phyloP scores from a whole-genome alignment of 176 grass and related monocot genomes.

The Bothriochloa decipiens region DNA sequence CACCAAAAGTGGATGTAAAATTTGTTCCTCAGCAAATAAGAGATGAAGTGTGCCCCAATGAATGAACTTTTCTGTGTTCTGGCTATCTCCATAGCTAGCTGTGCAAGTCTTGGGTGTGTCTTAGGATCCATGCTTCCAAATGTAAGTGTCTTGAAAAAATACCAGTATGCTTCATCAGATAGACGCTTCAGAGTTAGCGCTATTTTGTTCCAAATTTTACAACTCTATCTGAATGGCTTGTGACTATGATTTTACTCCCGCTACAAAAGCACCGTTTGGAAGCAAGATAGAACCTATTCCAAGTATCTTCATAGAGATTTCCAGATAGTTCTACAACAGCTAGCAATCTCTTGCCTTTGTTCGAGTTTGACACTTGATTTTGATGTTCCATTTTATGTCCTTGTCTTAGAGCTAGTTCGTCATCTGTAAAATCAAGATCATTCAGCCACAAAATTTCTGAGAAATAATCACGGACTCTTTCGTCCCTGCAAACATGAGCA shows the following conservation, averaged over 20 bases:
- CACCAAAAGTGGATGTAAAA: neutral
- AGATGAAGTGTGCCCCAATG: neutral
- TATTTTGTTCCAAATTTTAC: neutral
- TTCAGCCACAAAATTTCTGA: neutral
- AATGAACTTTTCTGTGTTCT: neutral
- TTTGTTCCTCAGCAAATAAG: neutral
- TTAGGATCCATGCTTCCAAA: neutral
- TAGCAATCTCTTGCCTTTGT: neutral
- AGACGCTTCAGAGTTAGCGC: neutral
- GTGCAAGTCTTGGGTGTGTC: neutral
- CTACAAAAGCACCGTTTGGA: neutral
- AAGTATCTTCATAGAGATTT: neutral
- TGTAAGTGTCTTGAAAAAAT: neutral
- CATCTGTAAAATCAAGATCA: neutral
- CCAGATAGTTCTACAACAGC: neutral
- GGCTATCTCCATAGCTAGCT: neutral
- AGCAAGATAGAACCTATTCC: neutral
- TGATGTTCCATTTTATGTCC: neutral
- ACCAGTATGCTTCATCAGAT: neutral
- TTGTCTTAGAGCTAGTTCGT: neutral
- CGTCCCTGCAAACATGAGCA: slow-evolving; percentile 28
- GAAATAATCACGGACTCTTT: slow-evolving; percentile 29
- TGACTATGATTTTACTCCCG: slow-evolving; percentile 37
- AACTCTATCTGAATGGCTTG: neutral
- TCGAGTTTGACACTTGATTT: neutral